Evolutionary conservation across 306 rosid genomes (phyloP).

Genomic region (Vigna nakashimae): DNA sequence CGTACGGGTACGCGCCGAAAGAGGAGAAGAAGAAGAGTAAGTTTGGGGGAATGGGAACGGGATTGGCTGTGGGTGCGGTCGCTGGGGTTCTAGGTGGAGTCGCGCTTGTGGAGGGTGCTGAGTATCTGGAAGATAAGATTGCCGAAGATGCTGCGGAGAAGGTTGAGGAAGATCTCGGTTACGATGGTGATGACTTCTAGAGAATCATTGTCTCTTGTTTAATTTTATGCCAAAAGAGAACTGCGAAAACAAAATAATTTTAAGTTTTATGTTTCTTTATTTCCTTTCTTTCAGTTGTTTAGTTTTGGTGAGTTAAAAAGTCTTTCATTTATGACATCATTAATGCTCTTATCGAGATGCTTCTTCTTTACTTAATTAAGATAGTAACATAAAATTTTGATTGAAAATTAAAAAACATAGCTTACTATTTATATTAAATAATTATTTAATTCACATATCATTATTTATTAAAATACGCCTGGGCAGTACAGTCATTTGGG

Average conservation of each 20-base stretch:
- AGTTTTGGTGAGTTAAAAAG: neutral
- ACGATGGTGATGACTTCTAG: slow-evolving; percentile 51
- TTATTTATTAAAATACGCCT: neutral
- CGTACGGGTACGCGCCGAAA: slow-evolving; percentile 38
- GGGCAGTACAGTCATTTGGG: neutral
- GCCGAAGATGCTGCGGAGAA: slow-evolving; percentile 64
- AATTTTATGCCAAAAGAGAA: too few species aligned
- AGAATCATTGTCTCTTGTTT: neutral
- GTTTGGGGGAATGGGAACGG: slow-evolving; percentile 91
- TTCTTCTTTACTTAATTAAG: neutral
- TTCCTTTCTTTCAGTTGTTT: neutral
- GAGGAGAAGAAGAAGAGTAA: slow-evolving; percentile 74
- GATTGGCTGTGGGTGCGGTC: slow-evolving; percentile 89
- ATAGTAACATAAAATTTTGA: too few species aligned
- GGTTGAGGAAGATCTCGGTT: slow-evolving; percentile 65
- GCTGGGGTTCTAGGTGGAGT: slow-evolving; percentile 79
- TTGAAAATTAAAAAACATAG: too few species aligned
- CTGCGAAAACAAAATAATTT: neutral
- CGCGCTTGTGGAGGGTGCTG: slow-evolving; percentile 71
- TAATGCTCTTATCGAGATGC: too few species aligned
- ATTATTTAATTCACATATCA: too few species aligned
- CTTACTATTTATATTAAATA: too few species aligned
- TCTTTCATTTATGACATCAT: neutral
- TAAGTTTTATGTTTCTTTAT: neutral
- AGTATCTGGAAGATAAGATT: slow-evolving; percentile 69